phyloP scores from a whole-genome alignment of 2,329 filamentous ascomycete genomes.

The Hypoxylon sp. region DNA sequence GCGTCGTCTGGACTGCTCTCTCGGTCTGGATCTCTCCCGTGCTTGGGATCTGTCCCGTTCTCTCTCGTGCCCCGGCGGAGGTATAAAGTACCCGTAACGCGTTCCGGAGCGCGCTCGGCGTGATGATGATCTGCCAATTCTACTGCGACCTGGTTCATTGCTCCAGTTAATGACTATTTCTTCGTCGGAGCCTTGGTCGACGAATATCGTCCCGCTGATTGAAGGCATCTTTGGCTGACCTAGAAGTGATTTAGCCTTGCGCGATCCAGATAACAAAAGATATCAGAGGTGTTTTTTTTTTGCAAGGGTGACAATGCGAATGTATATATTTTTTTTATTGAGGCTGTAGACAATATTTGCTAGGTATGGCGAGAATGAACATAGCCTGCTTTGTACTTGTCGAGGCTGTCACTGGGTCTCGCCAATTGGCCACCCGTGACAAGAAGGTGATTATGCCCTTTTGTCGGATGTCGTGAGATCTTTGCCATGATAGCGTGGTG shows the following conservation, averaged over 20 bases:
- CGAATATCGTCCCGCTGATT: not conserved
- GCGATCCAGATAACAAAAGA: not conserved
- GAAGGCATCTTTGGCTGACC: not conserved
- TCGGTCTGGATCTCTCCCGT: too few relatives aligned
- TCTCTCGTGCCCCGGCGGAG: too few relatives aligned
- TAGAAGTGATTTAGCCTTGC: not conserved
- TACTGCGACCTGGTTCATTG: not conserved
- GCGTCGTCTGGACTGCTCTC: too few relatives aligned
- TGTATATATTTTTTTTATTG: not conserved
- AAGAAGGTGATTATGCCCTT: not conserved
- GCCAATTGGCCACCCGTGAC: conserved; percentile 9
- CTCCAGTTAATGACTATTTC: not conserved
- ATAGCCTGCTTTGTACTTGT: not conserved
- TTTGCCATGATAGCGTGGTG: conserved; percentile 9
- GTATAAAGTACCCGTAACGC: too few relatives aligned
- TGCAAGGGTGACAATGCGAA: not conserved
- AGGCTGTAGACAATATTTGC: not conserved
- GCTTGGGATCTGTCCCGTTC: too few relatives aligned
- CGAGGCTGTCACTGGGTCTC: not conserved
- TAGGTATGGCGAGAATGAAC: not conserved
- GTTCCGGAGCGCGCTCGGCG: not conserved
- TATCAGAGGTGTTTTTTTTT: not conserved
- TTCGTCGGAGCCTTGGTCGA: not conserved
- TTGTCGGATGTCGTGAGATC: not conserved
- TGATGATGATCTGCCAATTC: not conserved